Base-by-base conservation (phyloP, 139 green algal species). In the Chlamydomonas eustigma region DNA sequence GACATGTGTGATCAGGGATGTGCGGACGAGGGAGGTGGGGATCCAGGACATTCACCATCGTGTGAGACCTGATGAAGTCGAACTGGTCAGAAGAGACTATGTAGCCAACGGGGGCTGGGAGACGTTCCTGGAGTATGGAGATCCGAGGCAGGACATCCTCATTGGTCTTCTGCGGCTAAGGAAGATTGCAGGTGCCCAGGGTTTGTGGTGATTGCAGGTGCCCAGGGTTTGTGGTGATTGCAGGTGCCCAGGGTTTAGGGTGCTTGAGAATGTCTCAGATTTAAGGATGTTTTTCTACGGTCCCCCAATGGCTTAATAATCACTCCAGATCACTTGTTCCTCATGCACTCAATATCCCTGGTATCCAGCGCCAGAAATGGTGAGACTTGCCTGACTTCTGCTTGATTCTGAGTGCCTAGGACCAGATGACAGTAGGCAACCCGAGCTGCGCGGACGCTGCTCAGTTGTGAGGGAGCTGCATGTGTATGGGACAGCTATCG, bases 391-490 rank as follows among this genome's bases (percentile, higher is more conserved):
- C n/a, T n/a, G n/a, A n/a, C n/a, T n/a, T n/a, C n/a, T n/a, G n/a
- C n/a, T n/a, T n/a, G n/a, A n/a, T n/a, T n/a, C n/a, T n/a, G n/a
- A n/a, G n/a, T n/a, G n/a, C n/a, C n/a, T n/a, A n/a, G n/a, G n/a
- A n/a, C n/a, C n/a, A n/a, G 75, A 84, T 35, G 22, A 68, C 31
- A 71, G 64, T 5, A 82, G 91, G 34, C 93, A 97, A 83, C 88
- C 92, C 0, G 90, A 93, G 76, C 87, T 99, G 39, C 92, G 74
- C 34, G 76, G 80, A 22, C 83, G 83, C 69, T 81, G 86, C 75
- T 95, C 90, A 64, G 92, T 99, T 24, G 92, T 99, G 39, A 90
- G 95, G 3, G 95, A 99, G 86, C 89, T 99, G 78, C 95, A 99
- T 71, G 95, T 99, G 71, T 99, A 99, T 77, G 95, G 95, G 67